Conservation (phyloP, 306 rosid genomes). For the Senna tora region DNA sequence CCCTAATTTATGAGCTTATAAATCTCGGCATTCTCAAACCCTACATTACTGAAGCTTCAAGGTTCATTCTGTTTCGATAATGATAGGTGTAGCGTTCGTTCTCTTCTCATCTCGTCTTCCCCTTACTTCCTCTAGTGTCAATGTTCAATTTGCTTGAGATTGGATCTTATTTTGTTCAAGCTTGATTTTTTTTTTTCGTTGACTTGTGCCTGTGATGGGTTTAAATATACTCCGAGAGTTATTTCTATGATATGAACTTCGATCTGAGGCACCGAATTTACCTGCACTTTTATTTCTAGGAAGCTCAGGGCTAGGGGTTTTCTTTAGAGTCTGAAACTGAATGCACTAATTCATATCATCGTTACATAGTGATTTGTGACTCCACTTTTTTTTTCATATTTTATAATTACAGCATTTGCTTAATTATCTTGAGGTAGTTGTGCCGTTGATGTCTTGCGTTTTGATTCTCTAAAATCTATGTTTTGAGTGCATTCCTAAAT, state of each 20-base stretch:
- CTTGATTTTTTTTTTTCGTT: background rate
- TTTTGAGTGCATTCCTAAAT: background rate
- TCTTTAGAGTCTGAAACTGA: background rate
- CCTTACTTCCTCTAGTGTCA: too few species aligned
- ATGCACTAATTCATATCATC: background rate
- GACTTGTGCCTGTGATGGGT: constrained; percentile 62
- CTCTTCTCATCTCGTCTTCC: background rate
- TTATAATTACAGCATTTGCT: too few species aligned
- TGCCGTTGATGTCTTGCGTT: background rate
- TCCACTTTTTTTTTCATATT: rapidly evolving
- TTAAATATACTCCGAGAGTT: constrained; percentile 78
- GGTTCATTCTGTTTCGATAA: background rate
- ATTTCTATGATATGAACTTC: constrained; percentile 50
- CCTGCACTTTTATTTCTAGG: too few species aligned
- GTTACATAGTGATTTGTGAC: too few species aligned
- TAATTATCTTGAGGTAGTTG: background rate
- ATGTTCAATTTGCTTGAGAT: background rate
- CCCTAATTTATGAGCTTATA: constrained; percentile 34
- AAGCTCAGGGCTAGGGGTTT: background rate
- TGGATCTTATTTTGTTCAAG: background rate
- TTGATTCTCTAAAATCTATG: background rate
- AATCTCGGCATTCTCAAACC: background rate
- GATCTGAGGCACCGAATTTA: constrained; percentile 63
- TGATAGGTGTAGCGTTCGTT: background rate
- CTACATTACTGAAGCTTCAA: background rate